Conservation (phyloP, 108 stramenopile species). For the Cylindrotheca closterium region DNA sequence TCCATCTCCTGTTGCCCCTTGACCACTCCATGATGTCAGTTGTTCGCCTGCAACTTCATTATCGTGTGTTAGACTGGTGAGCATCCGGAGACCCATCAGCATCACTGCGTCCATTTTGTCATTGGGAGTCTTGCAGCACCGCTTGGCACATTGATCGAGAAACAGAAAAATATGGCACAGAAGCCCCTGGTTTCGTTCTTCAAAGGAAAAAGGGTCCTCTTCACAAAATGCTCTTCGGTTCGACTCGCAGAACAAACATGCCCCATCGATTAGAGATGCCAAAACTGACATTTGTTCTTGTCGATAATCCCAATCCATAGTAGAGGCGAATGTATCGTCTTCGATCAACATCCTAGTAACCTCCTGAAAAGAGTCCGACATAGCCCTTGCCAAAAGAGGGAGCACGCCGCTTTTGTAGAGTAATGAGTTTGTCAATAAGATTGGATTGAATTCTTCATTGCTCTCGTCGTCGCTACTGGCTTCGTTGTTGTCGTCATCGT, state of each 20-base stretch:
- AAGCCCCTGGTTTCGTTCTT: slow-evolving; percentile 15
- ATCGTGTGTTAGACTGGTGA: slow-evolving; percentile 81
- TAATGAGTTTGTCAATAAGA: slow-evolving; percentile 60
- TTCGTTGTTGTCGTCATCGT: slow-evolving; percentile 23
- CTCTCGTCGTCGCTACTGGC: slow-evolving; percentile 30
- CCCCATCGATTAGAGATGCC: slow-evolving; percentile 64
- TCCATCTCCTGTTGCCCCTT: slow-evolving; percentile 14
- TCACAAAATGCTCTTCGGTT: slow-evolving; percentile 48
- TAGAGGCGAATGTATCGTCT: not conserved
- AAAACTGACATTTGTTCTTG: slow-evolving; percentile 37
- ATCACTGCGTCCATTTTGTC: slow-evolving; percentile 11
- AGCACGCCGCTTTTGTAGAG: slow-evolving; percentile 61
- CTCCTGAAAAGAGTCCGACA: slow-evolving; percentile 48
- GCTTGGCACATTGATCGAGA: not conserved
- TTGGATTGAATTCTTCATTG: slow-evolving; percentile 51
- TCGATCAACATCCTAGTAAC: slow-evolving; percentile 1
- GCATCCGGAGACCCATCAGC: slow-evolving; percentile 51
- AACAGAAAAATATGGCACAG: slow-evolving; percentile 11
- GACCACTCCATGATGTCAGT: slow-evolving; percentile 26
- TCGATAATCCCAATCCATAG: not conserved
- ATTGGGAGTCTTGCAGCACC: slow-evolving; percentile 2
- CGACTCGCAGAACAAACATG: slow-evolving; percentile 57
- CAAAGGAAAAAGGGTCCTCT: slow-evolving; percentile 31
- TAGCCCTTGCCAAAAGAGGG: slow-evolving; percentile 48
- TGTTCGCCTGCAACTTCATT: slow-evolving; percentile 65